Percentiles rank a stretch among this genome's conserved stretches.
phyloP scores from a whole-genome alignment of 306 rosid genomes.

The Pachyrhizus erosus region DNA sequence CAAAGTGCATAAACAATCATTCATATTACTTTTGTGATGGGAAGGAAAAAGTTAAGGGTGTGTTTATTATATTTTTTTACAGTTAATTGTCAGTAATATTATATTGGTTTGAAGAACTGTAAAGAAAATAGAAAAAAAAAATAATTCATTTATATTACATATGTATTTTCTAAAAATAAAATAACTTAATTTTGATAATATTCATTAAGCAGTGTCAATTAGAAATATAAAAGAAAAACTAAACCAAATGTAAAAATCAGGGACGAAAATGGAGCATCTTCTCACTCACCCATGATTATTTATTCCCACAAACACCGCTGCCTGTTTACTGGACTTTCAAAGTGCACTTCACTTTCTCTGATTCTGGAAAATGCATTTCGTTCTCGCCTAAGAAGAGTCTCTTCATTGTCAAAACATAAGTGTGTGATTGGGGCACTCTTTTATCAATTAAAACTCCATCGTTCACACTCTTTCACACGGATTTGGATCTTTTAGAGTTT shows the following conservation, averaged over 20 bases:
- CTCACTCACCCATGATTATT: not conserved
- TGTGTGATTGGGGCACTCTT: not conserved
- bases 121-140: not conserved
- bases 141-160: not conserved
- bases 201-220: not conserved
- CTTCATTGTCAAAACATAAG: not conserved
- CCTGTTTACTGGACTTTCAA: slow-evolving; percentile 1
- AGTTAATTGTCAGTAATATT: too few species aligned
- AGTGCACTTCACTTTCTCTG: not conserved
- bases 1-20: too few species aligned
- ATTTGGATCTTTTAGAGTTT: not conserved
- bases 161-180: not conserved
- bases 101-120: too few species aligned
- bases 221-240: not conserved
- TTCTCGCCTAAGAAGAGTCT: not conserved
- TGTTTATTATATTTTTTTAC: too few species aligned
- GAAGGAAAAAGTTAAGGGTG: too few species aligned
- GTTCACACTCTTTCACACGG: not conserved
- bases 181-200: not conserved
- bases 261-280: not conserved
- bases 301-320: not conserved
- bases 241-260: not conserved
- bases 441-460: too few species aligned
- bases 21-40: too few species aligned
- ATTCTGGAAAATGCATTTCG: not conserved